phyloP scores from a whole-genome alignment of 345 rosid species.

The Syzygium grande region DNA sequence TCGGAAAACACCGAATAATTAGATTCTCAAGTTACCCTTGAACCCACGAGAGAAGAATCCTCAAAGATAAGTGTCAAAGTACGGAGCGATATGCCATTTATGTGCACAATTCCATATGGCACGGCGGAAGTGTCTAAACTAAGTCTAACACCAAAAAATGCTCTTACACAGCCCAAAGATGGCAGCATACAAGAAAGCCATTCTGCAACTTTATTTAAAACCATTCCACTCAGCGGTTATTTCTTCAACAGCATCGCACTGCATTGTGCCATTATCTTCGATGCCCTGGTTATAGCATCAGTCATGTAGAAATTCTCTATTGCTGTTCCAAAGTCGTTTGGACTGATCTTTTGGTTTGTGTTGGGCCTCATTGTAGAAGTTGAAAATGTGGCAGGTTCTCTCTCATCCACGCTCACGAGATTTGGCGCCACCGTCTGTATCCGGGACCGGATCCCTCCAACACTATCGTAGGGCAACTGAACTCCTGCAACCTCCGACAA shows the following conservation, averaged over 20 bases:
- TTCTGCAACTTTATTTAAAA: not conserved
- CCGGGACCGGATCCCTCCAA: conserved; percentile 55
- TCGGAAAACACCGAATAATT: not conserved
- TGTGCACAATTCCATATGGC: not conserved
- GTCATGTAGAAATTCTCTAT: conserved; percentile 95
- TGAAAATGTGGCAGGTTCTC: conserved; percentile 67
- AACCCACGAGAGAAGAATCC: not conserved
- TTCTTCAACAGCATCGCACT: conserved; percentile 67
- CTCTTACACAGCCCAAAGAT: not conserved
- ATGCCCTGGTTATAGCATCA: conserved; percentile 88
- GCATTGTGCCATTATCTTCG: conserved; percentile 99
- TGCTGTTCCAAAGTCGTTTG: conserved; percentile 41
- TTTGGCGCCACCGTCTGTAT: conserved; percentile 87
- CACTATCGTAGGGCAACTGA: conserved; percentile 64
- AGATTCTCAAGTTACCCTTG: not conserved
- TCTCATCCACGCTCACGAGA: conserved; percentile 60
- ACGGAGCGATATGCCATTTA: not conserved
- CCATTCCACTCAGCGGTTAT: conserved; percentile 20
- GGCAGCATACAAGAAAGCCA: not conserved
- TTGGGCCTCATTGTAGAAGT: conserved; percentile 59
- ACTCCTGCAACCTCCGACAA: conserved; percentile 82
- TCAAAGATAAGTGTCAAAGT: not conserved
- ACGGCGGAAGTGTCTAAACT: not conserved
- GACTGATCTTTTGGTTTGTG: conserved; percentile 30
- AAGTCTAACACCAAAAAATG: not conserved